Base-by-base conservation (phyloP, 2,329 filamentous ascomycete species). In the Aspergillus japonicus region DNA sequence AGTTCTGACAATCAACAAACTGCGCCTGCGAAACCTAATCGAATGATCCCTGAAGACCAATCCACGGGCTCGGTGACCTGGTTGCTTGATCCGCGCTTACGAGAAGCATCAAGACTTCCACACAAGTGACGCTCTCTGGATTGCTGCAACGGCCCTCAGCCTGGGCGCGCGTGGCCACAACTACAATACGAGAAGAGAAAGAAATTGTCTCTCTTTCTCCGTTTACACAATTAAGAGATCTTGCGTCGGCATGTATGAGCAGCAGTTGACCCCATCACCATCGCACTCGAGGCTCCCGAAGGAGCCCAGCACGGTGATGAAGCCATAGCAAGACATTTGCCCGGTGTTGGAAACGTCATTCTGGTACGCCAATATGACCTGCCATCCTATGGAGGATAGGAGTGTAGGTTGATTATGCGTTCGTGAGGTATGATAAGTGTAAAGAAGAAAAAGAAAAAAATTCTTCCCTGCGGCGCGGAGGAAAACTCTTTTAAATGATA, bases 391-490 rank as follows among this genome's bases (percentile, higher is more conserved):
- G 66, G 68, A 57, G 56, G 55, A 60, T 73, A 71, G 72, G 70
- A 73, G 69, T 78, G 77, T 75, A 78, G 77, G 77, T 79, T 79
- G 77, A 79, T 79, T 79, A 79, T 78, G 77, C 77, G 77, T 79
- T 77, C 77, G 69, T 72, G 67, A 69, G 68, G 67, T 73, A 66
- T 66, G 69, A 69, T 65, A 75, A 74, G 75, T 78, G 76, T 77
- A 68, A 76, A 67, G 66, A 71, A 68, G 58, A 67, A 67, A 66
- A 68, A 55, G 59, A 60, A 23, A 54, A 50, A 48, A 16, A 47
- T 54, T 14, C 31, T 2, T 3, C 6, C 16, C 5, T 19, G 39
- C n/a, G 44, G 57, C 51, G 58, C 58, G 64, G 64, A 60, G 44
- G 35, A 44, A 59, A 59, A 67, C 19, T 55, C 7, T 63, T 61